These are phyloP conservation scores for Populus nigra DNA, from an alignment of 345 rosid genomes.

Conservation along the genomic window DNA sequence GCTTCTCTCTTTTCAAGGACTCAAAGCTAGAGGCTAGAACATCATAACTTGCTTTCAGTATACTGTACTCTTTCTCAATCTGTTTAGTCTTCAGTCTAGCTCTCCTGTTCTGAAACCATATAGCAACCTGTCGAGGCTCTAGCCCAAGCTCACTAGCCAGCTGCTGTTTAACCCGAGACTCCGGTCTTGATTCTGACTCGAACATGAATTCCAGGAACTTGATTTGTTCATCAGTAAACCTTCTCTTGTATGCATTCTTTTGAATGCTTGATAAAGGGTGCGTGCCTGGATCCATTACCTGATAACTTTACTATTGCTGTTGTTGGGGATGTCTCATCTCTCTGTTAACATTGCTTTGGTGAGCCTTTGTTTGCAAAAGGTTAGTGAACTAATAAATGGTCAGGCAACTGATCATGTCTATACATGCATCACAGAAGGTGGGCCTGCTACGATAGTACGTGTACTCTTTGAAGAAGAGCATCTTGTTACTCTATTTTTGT, in stretches of 20 bases:
- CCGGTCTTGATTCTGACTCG: constrained; percentile 21
- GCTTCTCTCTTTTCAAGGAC: constrained; percentile 30
- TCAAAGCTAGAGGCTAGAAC: constrained; percentile 26
- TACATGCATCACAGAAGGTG: constrained; percentile 11
- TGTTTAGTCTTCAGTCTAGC: constrained; percentile 46
- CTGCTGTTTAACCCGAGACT: constrained; percentile 14
- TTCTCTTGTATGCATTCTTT: constrained; percentile 14
- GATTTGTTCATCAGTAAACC: constrained; percentile 17
- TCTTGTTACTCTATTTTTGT: constrained; percentile 1
- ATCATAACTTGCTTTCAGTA: constrained; percentile 20
- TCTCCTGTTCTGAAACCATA: constrained; percentile 48
- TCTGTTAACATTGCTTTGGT: not conserved
- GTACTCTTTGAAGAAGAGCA: not conserved
- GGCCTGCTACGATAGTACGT: constrained; percentile 2
- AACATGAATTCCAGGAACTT: constrained; percentile 21
- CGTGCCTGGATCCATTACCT: constrained; percentile 12
- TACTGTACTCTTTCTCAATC: constrained; percentile 36
- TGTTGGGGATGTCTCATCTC: not conserved
- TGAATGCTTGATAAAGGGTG: constrained; percentile 5
- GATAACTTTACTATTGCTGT: constrained; percentile 1
- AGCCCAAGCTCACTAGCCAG: constrained; percentile 41
- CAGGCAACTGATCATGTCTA: not conserved
- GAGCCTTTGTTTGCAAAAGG: not conserved
- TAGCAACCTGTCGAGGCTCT: constrained; percentile 42
- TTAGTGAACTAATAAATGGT: not conserved